phyloP scores from a whole-genome alignment of 2,329 filamentous ascomycete species.

The Sarocladium oryzae region DNA sequence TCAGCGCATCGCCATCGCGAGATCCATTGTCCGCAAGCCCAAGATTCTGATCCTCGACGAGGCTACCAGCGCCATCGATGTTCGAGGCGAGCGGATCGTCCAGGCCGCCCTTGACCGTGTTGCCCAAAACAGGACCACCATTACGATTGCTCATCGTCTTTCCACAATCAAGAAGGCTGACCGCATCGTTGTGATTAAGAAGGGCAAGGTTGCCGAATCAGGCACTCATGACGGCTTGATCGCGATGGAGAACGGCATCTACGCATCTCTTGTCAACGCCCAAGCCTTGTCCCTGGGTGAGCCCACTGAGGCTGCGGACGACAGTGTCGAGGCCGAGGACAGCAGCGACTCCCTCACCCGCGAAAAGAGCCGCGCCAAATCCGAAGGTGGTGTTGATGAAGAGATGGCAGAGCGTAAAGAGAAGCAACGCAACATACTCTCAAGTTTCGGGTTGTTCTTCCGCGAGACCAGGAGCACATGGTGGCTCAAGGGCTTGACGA shows the following conservation, averaged over 20 bases:
- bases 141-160: conserved; percentile 68
- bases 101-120: conserved; percentile 58
- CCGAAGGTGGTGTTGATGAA: conserved; percentile 22
- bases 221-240: conserved; percentile 72
- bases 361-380: conserved; percentile 39
- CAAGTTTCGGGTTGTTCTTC: conserved; percentile 50
- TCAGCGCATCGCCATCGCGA: conserved; percentile 74
- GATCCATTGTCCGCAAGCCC: conserved; percentile 66
- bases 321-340: conserved; percentile 31
- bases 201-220: conserved; percentile 64
- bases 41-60: conserved; percentile 70
- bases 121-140: conserved; percentile 58
- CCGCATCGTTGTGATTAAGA: conserved; percentile 68
- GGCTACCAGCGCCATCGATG: conserved; percentile 61
- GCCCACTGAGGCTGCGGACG: conserved; percentile 28
- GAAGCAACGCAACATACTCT: conserved; percentile 37
- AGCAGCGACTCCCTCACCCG: conserved; percentile 33
- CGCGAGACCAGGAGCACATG: conserved; percentile 48
- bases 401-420: conserved; percentile 24
- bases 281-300: conserved; percentile 53
- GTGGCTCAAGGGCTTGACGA: conserved; percentile 41
- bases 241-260: conserved; percentile 51
- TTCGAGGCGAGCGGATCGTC: conserved; percentile 51
- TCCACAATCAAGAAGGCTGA: conserved; percentile 74
- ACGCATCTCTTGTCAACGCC: conserved; percentile 60